Percentiles rank a stretch among this genome's conserved stretches.
Evolutionary conservation across 805 yeast genomes (phyloP).

Genomic region (Spathaspora arborariae): DNA sequence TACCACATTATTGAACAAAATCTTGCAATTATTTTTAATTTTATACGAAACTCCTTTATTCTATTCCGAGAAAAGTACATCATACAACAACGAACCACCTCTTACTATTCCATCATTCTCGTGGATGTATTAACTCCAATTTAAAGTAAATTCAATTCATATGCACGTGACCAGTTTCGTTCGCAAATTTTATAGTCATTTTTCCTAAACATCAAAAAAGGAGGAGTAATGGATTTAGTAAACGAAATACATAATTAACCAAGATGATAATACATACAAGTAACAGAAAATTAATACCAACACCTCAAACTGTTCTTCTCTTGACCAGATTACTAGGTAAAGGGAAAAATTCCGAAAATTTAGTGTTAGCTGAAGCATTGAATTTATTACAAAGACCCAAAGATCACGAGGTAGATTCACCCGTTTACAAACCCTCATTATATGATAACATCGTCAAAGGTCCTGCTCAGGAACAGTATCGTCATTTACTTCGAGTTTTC

Average conservation of each 20-base stretch:
- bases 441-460: conserved; percentile 30
- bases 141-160: too few species aligned
- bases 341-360: conserved; percentile 10
- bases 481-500: conserved; percentile 5
- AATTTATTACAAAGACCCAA: conserved; percentile 20
- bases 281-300: neutral
- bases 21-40: neutral
- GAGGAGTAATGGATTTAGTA: neutral
- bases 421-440: conserved; percentile 31
- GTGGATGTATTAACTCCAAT: too few species aligned
- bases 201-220: neutral
- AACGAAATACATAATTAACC: neutral
- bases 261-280: neutral
- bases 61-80: too few species aligned
- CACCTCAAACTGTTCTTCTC: neutral
- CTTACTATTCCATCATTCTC: too few species aligned
- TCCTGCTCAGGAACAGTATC: conserved; percentile 26
- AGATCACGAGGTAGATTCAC: conserved; percentile 1
- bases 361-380: conserved; percentile 32
- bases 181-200: too few species aligned
- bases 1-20: neutral
- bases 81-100: too few species aligned
- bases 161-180: too few species aligned
- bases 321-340: neutral
- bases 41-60: neutral